phyloP scores from a whole-genome alignment of 345 rosid genomes.

The Salix caprea region DNA sequence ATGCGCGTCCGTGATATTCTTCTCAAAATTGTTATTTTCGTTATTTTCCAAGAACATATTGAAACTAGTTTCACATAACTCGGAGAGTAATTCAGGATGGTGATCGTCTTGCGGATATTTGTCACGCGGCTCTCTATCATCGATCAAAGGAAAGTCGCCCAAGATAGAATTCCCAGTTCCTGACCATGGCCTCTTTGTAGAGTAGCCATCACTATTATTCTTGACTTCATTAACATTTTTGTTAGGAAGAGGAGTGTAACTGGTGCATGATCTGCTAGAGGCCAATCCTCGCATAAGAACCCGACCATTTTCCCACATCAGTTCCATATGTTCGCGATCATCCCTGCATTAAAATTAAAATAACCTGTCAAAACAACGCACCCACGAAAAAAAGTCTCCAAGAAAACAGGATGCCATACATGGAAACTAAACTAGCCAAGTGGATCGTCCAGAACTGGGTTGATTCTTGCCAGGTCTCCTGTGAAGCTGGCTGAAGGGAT shows the following conservation, averaged over 20 bases:
- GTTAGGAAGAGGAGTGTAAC: neutral
- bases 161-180: slow-evolving; percentile 3
- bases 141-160: neutral
- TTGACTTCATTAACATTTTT: too few species aligned
- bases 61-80: slow-evolving; percentile 1
- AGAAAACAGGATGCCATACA: slow-evolving; percentile 9
- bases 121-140: neutral
- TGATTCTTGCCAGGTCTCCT: slow-evolving; percentile 2
- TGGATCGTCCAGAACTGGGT: neutral
- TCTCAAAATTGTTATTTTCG: neutral
- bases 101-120: neutral
- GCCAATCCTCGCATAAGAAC: slow-evolving; percentile 19
- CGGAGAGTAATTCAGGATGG: neutral
- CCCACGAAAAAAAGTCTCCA: neutral
- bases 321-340: slow-evolving; percentile 33
- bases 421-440: slow-evolving; percentile 11
- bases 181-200: slow-evolving; percentile 9
- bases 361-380: neutral
- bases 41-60: neutral
- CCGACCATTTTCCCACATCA: slow-evolving; percentile 37
- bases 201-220: neutral
- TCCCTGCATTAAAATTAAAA: slow-evolving; percentile 32
- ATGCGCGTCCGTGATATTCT: neutral
- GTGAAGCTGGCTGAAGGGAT: neutral
- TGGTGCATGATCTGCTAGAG: slow-evolving; percentile 1